Evolutionary conservation across 2,329 filamentous ascomycete genomes (phyloP).

Genomic region (Trichoderma atrobrunneum): DNA sequence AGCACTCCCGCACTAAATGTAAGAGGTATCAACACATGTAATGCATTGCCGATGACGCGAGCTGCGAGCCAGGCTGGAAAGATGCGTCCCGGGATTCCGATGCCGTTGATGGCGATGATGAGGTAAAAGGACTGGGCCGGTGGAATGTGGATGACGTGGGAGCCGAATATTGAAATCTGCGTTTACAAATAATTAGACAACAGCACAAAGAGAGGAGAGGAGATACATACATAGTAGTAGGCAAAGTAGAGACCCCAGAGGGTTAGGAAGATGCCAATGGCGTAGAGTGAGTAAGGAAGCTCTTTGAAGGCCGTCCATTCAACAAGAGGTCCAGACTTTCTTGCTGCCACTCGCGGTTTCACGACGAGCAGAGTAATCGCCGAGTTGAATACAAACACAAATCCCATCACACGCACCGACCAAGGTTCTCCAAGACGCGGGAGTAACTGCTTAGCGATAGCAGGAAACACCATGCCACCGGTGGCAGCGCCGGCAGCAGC

Average conservation of each 20-base stretch:
- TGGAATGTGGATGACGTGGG: not conserved
- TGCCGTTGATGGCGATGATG: not conserved
- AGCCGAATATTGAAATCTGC: not conserved
- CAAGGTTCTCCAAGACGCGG: slow-evolving; percentile 32
- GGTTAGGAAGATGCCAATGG: not conserved
- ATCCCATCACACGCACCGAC: not conserved
- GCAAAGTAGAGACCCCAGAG: not conserved
- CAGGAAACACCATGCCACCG: slow-evolving; percentile 58
- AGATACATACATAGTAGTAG: not conserved
- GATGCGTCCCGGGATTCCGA: not conserved
- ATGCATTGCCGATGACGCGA: not conserved
- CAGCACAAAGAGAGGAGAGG: accelerated
- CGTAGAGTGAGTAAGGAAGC: not conserved
- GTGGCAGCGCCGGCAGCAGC: slow-evolving; percentile 58
- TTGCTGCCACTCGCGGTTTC: not conserved
- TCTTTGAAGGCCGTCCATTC: not conserved
- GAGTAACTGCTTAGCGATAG: slow-evolving; percentile 30
- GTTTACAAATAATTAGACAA: not conserved
- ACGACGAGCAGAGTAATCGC: not conserved
- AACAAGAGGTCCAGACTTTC: not conserved
- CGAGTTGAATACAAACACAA: not conserved
- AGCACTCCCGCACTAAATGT: not conserved
- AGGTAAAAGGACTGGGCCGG: not conserved
- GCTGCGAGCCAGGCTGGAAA: not conserved
- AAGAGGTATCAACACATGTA: not conserved